Base-by-base conservation (phyloP, 345 rosid genomes). In the Hypericum perforatum region DNA sequence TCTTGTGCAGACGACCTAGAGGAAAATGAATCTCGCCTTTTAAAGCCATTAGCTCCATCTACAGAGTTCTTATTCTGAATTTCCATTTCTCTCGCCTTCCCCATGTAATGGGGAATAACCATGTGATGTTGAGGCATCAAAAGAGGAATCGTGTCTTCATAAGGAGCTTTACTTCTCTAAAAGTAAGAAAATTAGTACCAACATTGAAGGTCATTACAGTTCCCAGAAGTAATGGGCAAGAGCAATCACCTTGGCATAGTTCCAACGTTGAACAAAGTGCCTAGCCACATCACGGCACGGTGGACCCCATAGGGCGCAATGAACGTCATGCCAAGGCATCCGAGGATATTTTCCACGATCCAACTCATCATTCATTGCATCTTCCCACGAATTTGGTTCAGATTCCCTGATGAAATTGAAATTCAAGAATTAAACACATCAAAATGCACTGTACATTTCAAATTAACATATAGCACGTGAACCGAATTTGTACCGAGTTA, bases 321-420 rank as follows among this genome's bases (percentile, higher is more conserved):
- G 99, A 50, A 94, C 95, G 57, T 94, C 99, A 78, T 94, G 97
- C 96, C 99, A 94, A 64, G 99, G 97, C 99, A 94, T 94, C 52
- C 97, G 84, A 50, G 97, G 99, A 77, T 80, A 81, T 68, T 74
- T 84, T 65, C 40, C 74, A 55, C 97, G 97, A 75, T 94, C 87
- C 75, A 94, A 41, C 66, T 94, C 97, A 71, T 94, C 99, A 70
- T 70, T 82, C 94, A 86, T 73, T 39, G 79, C 76, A 70, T 89
- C 99, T 80, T 94, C 99, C 99, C 97, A 94, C 37, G 99, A 86
- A 78, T 89, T 89, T 62, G 99, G 99, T 74, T 94, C 99, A 65
- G 95, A 94, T 78, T 94, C 99, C 82, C 99, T 94, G 60, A 52
- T 13, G 45, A 29, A 63, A 43, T 29, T 54, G 37, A 52, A 63